Percentiles rank a stretch among this genome's conserved stretches.
These are phyloP conservation scores for Alternaria hordeiaustralica DNA, from an alignment of 2,329 filamentous ascomycete genomes.

Conservation along the genomic window DNA sequence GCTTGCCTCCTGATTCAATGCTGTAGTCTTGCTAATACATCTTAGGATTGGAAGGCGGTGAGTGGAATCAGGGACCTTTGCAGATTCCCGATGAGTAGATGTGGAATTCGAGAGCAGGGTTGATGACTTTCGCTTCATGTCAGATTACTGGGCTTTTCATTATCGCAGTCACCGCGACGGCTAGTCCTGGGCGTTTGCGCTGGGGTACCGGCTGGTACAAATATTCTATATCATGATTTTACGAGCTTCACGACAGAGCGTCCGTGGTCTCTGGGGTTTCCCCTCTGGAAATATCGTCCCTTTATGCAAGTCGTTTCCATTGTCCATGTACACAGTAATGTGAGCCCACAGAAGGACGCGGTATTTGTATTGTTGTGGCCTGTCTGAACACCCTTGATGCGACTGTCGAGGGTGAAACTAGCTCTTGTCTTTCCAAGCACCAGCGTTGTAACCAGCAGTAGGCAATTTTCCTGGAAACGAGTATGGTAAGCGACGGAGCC, in stretches of 20 bases:
- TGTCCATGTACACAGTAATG: background rate
- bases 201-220: background rate
- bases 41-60: constrained; percentile 23
- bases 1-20: background rate
- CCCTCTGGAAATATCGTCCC: background rate
- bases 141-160: background rate
- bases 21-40: background rate
- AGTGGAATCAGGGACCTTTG: constrained; percentile 38
- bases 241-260: background rate
- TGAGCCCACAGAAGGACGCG: background rate
- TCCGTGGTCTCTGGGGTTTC: background rate
- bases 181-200: background rate
- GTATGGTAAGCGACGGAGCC: constrained; percentile 27
- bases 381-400: background rate
- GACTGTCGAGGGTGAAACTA: background rate
- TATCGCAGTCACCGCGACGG: background rate
- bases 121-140: background rate
- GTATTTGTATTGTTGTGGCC: background rate
- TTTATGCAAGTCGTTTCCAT: background rate
- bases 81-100: constrained; percentile 29
- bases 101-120: background rate
- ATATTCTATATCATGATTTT: background rate
- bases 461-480: constrained; percentile 28
- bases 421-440: constrained; percentile 9
- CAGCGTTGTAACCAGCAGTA: background rate